Evolutionary conservation across 2,329 filamentous ascomycete species (phyloP).

Genomic region (Pseudogymnoascus sp.): DNA sequence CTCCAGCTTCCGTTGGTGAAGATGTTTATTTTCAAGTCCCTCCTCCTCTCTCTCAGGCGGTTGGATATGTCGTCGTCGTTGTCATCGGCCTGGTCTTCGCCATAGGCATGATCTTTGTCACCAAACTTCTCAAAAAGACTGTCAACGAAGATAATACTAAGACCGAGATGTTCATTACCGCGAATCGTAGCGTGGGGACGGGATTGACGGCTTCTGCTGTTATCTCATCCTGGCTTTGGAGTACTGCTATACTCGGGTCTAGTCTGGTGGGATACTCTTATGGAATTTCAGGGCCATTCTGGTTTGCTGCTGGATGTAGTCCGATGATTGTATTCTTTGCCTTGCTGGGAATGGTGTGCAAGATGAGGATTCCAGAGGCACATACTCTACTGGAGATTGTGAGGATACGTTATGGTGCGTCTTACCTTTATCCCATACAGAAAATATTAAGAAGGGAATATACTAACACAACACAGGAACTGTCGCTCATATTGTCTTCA

Average conservation of each 20-base stretch:
- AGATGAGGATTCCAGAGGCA: slow-evolving; percentile 43
- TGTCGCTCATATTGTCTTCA: slow-evolving; percentile 41
- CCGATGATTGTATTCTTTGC: slow-evolving; percentile 49
- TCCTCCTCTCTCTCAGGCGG: slow-evolving; percentile 30
- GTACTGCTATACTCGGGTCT: slow-evolving; percentile 42
- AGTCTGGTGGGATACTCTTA: slow-evolving; percentile 44
- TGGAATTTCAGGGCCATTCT: slow-evolving; percentile 46
- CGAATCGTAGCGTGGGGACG: slow-evolving; percentile 41
- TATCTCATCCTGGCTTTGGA: slow-evolving; percentile 47
- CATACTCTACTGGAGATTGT: slow-evolving; percentile 47
- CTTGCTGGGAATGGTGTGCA: slow-evolving; percentile 41
- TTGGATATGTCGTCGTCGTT: slow-evolving; percentile 36
- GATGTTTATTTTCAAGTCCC: slow-evolving; percentile 17
- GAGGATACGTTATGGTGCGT: slow-evolving; percentile 39
- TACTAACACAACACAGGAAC: slow-evolving; percentile 19
- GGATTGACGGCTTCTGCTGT: slow-evolving; percentile 45
- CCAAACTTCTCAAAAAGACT: slow-evolving; percentile 38
- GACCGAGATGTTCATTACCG: slow-evolving; percentile 48
- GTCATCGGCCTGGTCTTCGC: slow-evolving; percentile 34
- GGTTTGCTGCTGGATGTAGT: slow-evolving; percentile 43
- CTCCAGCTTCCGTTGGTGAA: not conserved
- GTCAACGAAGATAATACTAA: slow-evolving; percentile 43
- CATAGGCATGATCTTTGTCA: slow-evolving; percentile 39
- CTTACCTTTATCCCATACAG: not conserved
- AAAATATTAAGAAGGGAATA: not conserved